phyloP scores from a whole-genome alignment of 2,329 filamentous ascomycete species.

The Cladosporium sp. region DNA sequence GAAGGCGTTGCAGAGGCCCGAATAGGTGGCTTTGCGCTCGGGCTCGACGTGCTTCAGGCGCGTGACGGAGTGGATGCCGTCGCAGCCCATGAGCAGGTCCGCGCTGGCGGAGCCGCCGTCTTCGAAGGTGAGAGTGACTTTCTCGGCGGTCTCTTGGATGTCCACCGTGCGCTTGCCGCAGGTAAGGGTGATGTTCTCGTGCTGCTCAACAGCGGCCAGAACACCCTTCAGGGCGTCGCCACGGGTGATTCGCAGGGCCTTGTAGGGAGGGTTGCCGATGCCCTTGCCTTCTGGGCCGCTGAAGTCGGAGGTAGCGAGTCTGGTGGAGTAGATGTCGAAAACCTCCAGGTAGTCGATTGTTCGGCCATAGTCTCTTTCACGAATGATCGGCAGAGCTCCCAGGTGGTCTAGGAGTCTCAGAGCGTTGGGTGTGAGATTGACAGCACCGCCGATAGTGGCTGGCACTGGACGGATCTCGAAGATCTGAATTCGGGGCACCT shows the following conservation, averaged over 20 bases:
- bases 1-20: conserved; percentile 42
- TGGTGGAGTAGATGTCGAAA: conserved; percentile 39
- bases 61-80: conserved; percentile 36
- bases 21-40: conserved; percentile 36
- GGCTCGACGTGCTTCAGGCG: conserved; percentile 41
- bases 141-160: conserved; percentile 33
- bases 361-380: conserved; percentile 34
- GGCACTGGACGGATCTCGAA: conserved; percentile 44
- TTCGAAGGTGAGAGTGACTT: conserved; percentile 32
- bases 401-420: conserved; percentile 35
- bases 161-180: conserved; percentile 38
- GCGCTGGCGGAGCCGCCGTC: conserved; percentile 29
- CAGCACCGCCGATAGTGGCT: conserved; percentile 41
- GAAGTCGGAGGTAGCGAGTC: conserved; percentile 39
- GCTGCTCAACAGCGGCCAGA: conserved; percentile 34
- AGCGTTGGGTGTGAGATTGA: conserved; percentile 45
- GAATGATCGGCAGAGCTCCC: conserved; percentile 32
- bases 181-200: conserved; percentile 36
- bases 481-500: conserved; percentile 38
- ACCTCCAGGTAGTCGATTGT: conserved; percentile 40
- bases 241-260: conserved; percentile 38
- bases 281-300: conserved; percentile 37
- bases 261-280: conserved; percentile 39
- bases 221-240: conserved; percentile 40
- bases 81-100: conserved; percentile 32